Base-by-base conservation (phyloP, 2,329 filamentous ascomycete species). In the Talaromyces atroroseus region DNA sequence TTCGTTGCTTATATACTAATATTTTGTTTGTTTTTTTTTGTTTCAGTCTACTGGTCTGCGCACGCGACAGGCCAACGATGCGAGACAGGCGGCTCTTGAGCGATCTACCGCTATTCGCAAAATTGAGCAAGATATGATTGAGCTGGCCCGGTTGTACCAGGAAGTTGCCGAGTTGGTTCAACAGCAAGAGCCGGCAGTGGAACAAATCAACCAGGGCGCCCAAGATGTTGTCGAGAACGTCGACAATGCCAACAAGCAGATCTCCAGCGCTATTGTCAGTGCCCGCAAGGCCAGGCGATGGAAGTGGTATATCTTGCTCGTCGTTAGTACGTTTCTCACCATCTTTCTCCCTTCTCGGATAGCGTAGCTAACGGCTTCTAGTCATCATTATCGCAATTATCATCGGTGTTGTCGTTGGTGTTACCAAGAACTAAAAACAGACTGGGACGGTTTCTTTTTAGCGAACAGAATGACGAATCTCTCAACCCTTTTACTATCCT, bases 271-370 rank as follows among this genome's bases (percentile, higher is more conserved):
- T 12, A 88, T 96, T 60, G 80, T 82, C 59, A 95, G 89, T 64
- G 92, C 92, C 8, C 81, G 87, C 70, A 83, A 84, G 64, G 89
- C 88, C 51, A 82, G 89, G 64, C 89, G 85, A 78, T 95, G 95
- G 90, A 96, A 96, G 88, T 96, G 91, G 92, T 92, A 89, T 71
- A 96, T 91, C 79, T 76, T 96, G 64, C 85, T 54, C 29, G 90
- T 96, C 67, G 76, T 80, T 64, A 76, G 78, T 81, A 70, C 74
- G 81, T 83, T 54, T 62, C 62, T 49, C 11, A 50, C 7, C 11
- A 2, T 18, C 36, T 44, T 20, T 36, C 47, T 36, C 47, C 3
- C 10, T 32, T 12, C 21, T 2, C 6, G 16, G 18, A 49, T n/a
- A 10, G 26, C 12, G 21, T 14, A 60, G 60, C 63, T 61, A 52